Evolutionary conservation across 2,329 filamentous ascomycete species (phyloP), one percentile per base, ranked within the genome.

Genomic region (Alternaria brassicae): DNA sequence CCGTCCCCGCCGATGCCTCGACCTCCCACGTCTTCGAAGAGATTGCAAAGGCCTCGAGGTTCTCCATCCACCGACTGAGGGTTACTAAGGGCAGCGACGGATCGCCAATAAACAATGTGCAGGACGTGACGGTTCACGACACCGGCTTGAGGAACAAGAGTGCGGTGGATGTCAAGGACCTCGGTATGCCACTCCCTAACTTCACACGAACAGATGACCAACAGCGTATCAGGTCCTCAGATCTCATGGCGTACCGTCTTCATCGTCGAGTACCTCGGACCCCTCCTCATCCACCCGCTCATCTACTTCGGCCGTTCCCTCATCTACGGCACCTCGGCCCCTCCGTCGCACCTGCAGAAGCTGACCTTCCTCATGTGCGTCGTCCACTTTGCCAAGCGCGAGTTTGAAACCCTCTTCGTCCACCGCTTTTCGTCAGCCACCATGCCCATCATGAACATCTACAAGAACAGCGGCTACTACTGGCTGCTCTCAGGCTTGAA

Each of bases 401-500:
- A 99, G 82, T 85, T 92, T 66, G 95, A 99, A 82, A 98, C 95
- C 0, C 76, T 97, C 62, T 97, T 95, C 77, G 86, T 99, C 62
- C 95, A 99, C 84, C 92, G 92, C 76, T 99, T 99, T 84, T 94
- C 92, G 56, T 88, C 90, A 62, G 92, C 91, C 72, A 99, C 95
- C 48, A 99, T 99, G 95, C 95, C 95, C 17, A 85, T 86, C 58
- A 81, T 80, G 74, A 96, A 97, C 83, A 92, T 99, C 76, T 90
- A 97, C 86, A 95, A 94, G 81, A 99, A 99, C 85, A 92, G 89
- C 67, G 87, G 86, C 67, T 94, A 97, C 83, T 99, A 99, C 86
- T 99, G 95, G 95, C 72, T 89, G 32, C 80, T 94, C 55, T 89
- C 90, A 4, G 95, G 95, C 48, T 75, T 93, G 25, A 86, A 95